These are phyloP conservation scores for Aspergillus aculeatus DNA, from an alignment of 2,329 filamentous ascomycete genomes.

Conservation along the genomic window DNA sequence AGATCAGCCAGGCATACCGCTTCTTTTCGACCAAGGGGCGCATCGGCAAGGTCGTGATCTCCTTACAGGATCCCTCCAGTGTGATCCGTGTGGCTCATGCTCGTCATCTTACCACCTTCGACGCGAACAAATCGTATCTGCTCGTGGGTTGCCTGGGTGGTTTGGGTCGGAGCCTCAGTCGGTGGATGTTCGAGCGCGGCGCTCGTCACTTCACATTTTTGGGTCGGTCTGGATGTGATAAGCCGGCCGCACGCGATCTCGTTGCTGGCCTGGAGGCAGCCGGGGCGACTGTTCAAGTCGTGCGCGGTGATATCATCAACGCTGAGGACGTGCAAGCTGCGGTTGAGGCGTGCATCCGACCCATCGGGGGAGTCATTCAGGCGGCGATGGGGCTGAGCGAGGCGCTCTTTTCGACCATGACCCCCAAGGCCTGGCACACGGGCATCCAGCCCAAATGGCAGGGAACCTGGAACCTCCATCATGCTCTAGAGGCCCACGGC, in stretches of 20 bases:
- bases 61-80: no score
- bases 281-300: not conserved
- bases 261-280: no score
- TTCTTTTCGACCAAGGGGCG: no score
- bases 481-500: not conserved
- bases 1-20: no score
- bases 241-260: no score
- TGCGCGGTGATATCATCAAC: not conserved
- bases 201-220: slow-evolving; percentile 43
- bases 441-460: not conserved
- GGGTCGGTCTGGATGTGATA: slow-evolving; percentile 41
- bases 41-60: no score
- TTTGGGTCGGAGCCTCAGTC: slow-evolving; percentile 47
- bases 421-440: not conserved
- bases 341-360: not conserved
- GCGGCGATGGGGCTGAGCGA: not conserved
- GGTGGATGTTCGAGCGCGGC: slow-evolving; percentile 14
- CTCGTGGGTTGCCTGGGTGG: slow-evolving; percentile 57
- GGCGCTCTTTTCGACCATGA: not conserved
- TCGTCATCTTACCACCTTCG: no score
- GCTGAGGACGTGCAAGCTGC: not conserved
- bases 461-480: slow-evolving; percentile 7
- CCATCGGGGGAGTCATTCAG: slow-evolving; percentile 4
- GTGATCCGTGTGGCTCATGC: no score
- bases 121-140: slow-evolving; percentile 40